These are phyloP conservation scores for Adansonia digitata DNA, from an alignment of 345 rosid species.

Conservation along the genomic window DNA sequence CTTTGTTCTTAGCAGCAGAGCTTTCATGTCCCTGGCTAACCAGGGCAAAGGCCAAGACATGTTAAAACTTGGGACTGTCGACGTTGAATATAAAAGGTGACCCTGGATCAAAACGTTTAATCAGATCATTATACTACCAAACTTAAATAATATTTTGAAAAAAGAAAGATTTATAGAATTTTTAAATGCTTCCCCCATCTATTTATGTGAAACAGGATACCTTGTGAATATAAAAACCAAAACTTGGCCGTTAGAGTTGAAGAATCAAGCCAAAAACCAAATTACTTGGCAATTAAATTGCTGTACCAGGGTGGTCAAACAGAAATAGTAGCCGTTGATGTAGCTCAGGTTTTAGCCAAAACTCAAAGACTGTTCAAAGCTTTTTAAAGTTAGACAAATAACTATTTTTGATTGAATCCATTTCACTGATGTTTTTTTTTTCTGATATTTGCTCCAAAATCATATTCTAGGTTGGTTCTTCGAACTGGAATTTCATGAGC, in stretches of 20 bases:
- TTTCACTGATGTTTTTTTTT: no score
- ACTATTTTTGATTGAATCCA: no score
- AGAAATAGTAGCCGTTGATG: conserved; percentile 68
- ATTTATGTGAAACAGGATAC: conserved; percentile 59
- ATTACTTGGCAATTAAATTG: conserved; percentile 64
- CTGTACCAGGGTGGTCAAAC: conserved; percentile 97
- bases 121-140: background rate
- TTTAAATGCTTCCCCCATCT: background rate
- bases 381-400: no score
- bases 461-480: conserved; percentile 41
- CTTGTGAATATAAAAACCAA: conserved; percentile 58
- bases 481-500: conserved; percentile 64
- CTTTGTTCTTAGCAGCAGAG: conserved; percentile 76
- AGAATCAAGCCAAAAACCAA: conserved; percentile 76
- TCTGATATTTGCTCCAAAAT: no score
- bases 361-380: background rate
- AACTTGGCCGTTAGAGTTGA: conserved; percentile 78
- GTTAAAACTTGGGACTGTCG: conserved; percentile 54
- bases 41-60: conserved; percentile 40
- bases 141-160: background rate
- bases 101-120: background rate
- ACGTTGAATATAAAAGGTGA: conserved; percentile 73
- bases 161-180: background rate
- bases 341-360: conserved; percentile 42
- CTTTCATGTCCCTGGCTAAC: conserved; percentile 76